Conservation (phyloP, 2,329 filamentous ascomycete genomes). For the Aspergillus texensis region DNA sequence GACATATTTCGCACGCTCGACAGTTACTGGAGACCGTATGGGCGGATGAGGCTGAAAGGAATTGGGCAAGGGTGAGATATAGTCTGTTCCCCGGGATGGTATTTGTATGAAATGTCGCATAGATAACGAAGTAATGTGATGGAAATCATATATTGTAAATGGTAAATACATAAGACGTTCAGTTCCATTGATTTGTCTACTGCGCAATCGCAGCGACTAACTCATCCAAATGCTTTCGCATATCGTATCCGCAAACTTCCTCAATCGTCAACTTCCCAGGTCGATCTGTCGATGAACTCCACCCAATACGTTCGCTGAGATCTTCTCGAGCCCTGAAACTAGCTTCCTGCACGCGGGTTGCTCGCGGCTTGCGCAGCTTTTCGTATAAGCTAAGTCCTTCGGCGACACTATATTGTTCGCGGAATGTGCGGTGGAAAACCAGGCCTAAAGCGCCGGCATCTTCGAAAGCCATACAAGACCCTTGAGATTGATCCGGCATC, state of each 20-base stretch:
- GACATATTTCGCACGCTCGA: conserved; percentile 46
- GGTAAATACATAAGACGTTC: not conserved
- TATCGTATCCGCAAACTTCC: conserved; percentile 36
- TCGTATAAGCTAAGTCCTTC: conserved; percentile 32
- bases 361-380: conserved; percentile 30
- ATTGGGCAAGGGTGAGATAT: conserved; percentile 35
- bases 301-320: conserved; percentile 34
- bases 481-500: conserved; percentile 36
- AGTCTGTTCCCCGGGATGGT: conserved; percentile 31
- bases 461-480: conserved; percentile 46
- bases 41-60: conserved; percentile 28
- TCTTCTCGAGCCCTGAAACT: conserved; percentile 31
- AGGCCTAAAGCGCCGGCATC: conserved; percentile 44
- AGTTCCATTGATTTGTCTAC: not conserved
- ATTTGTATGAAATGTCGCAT: conserved; percentile 19
- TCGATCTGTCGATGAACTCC: conserved; percentile 28
- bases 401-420: conserved; percentile 19
- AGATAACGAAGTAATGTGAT: not conserved
- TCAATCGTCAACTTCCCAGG: conserved; percentile 37
- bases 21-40: conserved; percentile 47
- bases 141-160: not conserved
- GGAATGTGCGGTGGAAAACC: conserved; percentile 34
- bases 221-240: conserved; percentile 12
- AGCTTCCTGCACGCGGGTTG: conserved; percentile 33
- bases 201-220: not conserved